Evolutionary conservation across 1,139 yeast species (phyloP).

Genomic region (Torulaspora pretoriensis): DNA sequence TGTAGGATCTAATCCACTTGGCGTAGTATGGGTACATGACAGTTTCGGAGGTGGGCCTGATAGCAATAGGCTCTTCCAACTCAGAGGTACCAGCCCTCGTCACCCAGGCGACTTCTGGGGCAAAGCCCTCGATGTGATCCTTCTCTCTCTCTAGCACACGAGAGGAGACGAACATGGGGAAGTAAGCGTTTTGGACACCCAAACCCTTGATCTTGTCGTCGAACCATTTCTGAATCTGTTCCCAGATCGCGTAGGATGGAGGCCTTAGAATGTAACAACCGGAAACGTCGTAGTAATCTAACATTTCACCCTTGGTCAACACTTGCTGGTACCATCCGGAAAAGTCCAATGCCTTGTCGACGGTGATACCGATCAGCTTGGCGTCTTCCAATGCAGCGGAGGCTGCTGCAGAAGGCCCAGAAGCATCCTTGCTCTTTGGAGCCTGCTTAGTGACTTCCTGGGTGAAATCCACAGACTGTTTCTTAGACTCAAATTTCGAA

Average conservation of each 20-base stretch:
- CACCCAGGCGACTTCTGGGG: conserved; percentile 99
- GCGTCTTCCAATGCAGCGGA: conserved; percentile 75
- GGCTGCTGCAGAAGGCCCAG: conserved; percentile 25
- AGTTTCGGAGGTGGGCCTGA: conserved; percentile 98
- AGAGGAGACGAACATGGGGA: conserved; percentile 97
- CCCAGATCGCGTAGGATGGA: conserved; percentile 93
- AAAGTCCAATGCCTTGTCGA: conserved; percentile 86
- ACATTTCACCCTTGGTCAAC: conserved; percentile 92
- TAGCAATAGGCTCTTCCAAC: conserved; percentile 96
- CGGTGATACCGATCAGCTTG: conserved; percentile 92
- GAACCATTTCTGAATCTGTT: conserved; percentile 84
- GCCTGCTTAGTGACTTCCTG: conserved; percentile 33
- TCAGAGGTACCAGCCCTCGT: conserved; percentile 93
- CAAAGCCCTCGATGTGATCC: conserved; percentile 98
- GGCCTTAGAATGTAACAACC: conserved; percentile 99
- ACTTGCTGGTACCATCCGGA: conserved; percentile 97
- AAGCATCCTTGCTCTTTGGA: conserved; percentile 15
- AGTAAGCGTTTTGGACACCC: conserved; percentile 93
- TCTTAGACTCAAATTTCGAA: conserved; percentile 41
- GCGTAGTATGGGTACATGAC: conserved; percentile 99
- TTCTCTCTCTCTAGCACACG: conserved; percentile 93
- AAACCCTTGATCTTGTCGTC: conserved; percentile 72
- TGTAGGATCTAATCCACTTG: conserved; percentile 97
- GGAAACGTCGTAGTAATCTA: conserved; percentile 96
- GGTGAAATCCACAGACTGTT: conserved; percentile 59